These are phyloP conservation scores for Ceratocystis cacaofunesta DNA, from an alignment of 2,329 filamentous ascomycete genomes.

Conservation along the genomic window DNA sequence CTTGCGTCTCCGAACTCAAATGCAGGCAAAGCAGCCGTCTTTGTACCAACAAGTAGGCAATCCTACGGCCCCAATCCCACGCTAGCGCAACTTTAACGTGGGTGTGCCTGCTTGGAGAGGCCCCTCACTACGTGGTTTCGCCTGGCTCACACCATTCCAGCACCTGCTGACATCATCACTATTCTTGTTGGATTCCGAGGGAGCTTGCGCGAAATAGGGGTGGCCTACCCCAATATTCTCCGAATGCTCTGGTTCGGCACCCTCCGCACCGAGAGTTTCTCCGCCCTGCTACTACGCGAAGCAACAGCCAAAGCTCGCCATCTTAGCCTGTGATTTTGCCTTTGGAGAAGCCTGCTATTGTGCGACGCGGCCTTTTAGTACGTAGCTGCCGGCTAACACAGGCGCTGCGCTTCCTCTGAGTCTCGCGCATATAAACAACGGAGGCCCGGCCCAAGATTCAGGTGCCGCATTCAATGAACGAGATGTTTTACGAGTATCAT, in stretches of 20 bases:
- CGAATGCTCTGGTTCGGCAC: no score
- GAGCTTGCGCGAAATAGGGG: neutral
- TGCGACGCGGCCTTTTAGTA: neutral
- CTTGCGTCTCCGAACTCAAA: no score
- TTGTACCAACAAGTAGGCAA: no score
- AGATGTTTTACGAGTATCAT: no score
- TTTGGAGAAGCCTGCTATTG: neutral
- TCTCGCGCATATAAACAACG: neutral
- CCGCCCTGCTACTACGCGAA: neutral
- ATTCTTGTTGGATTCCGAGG: neutral
- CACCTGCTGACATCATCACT: neutral
- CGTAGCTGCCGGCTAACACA: neutral
- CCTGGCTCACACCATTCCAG: neutral
- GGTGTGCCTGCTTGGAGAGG: no score
- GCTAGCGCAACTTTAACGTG: no score
- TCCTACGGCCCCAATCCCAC: no score
- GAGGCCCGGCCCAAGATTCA: neutral
- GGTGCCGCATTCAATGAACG: no score
- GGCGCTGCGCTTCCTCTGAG: no score
- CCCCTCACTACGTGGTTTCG: no score
- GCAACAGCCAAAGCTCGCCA: neutral
- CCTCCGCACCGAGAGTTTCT: slow-evolving; percentile 6
- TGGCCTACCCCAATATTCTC: neutral
- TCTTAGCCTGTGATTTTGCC: neutral
- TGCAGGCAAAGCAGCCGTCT: no score